Conservation (phyloP, 75 land plant species). For the Pinus albicaulis region DNA sequence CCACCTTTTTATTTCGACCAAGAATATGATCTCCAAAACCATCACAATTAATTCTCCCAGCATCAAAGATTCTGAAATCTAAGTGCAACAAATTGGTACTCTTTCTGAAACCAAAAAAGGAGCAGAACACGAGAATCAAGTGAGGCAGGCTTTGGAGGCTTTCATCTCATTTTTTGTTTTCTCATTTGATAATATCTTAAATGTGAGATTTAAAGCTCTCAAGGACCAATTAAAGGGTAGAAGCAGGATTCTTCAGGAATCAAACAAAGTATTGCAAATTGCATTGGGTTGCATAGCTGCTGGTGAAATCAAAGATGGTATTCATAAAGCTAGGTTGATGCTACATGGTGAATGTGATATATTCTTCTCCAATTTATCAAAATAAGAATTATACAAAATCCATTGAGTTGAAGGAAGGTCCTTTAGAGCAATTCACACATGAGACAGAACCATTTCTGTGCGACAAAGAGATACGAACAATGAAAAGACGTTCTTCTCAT, state of each 20-base stretch:
- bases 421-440: conserved; percentile 89
- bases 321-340: conserved; percentile 68
- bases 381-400: conserved; percentile 27
- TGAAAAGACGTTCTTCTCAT: too few species aligned
- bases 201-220: conserved; percentile 79
- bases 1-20: too few species aligned
- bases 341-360: conserved; percentile 77
- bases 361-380: conserved; percentile 67
- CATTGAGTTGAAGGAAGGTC: conserved; percentile 91
- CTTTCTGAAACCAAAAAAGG: too few species aligned
- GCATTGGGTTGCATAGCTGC: conserved; percentile 64
- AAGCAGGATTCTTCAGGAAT: conserved; percentile 88
- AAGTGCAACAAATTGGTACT: too few species aligned
- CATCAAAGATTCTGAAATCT: too few species aligned
- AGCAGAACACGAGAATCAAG: conserved; percentile 11
- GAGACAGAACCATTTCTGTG: conserved; percentile 97
- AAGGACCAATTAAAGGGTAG: conserved; percentile 66
- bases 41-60: too few species aligned
- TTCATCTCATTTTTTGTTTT: conserved; percentile 60
- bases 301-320: conserved; percentile 69
- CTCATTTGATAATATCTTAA: conserved; percentile 88
- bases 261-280: conserved; percentile 90
- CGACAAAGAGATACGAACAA: conserved; percentile 71
- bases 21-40: too few species aligned
- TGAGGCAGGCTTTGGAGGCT: conserved; percentile 56